Evolutionary conservation across 2,329 filamentous ascomycete species (phyloP), one percentile per base, ranked within the genome.

Genomic region (Huntiella omanensis): DNA sequence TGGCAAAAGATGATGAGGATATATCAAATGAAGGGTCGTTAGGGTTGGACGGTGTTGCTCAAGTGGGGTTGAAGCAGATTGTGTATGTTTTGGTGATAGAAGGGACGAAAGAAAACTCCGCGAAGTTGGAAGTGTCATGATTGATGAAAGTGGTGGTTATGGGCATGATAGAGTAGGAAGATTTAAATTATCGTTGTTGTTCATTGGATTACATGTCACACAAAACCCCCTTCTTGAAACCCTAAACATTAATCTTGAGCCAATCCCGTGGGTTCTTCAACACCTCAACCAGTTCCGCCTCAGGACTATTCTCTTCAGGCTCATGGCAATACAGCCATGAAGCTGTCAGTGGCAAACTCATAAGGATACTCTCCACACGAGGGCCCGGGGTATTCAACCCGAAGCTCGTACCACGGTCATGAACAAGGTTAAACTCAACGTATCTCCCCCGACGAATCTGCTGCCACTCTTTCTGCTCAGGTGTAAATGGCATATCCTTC

Each of bases 361-460:
- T 96, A 53, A 98, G 65, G 49, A 98, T 98, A 61, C 87, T 95
- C 69, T 98, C 91, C 2, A 98, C 78, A 51, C 91, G 73, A 4
- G 87, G 82, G 37, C 85, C 85, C 0, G 91, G 91, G 0, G 88
- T 94, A 57, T 91, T 91, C 52, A 98, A 66, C 1, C 91, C 91
- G 61, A 98, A 98, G 5, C 83, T 79, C 2, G 91, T 98, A 2
- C 91, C 91, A 19, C 91, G 76, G 64, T 98, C 91, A 63, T 98
- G 87, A 47, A 98, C 85, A 34, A 98, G 71, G 64, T 98, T 98
- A 64, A 98, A 98, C 64, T 98, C 91, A 52, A 98, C 91, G 60
- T 98, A 98, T 56, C 86, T 73, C n/a, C 91, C 91, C 53, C 91
- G 70, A 43, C 91, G 74, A 52, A 98, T 70, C 66, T 96, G 91